Conservation (phyloP, 805 yeast species). For the Starmerella ratchasimensis region DNA sequence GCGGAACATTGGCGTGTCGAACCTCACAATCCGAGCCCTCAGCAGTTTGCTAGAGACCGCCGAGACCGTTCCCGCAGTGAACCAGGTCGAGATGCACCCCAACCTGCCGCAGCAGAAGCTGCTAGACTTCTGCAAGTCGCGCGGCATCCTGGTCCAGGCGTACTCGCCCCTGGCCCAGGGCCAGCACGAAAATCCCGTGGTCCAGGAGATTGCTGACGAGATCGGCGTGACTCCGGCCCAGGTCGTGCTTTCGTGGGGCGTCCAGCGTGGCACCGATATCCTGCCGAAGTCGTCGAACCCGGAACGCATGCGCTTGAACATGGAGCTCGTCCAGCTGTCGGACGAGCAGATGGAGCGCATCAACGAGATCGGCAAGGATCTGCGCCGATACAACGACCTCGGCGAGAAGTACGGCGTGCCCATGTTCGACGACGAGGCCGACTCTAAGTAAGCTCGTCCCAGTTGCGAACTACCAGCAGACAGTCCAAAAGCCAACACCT, state of each 20-base stretch:
- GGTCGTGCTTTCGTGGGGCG: constrained; percentile 17
- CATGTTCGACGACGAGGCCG: constrained; percentile 16
- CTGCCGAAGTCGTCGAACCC: constrained; percentile 57
- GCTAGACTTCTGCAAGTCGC: constrained; percentile 33
- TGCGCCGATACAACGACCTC: constrained; percentile 13
- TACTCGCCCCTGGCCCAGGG: constrained; percentile 27
- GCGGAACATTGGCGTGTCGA: constrained; percentile 60
- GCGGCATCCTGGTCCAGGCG: constrained; percentile 12
- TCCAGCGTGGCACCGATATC: constrained; percentile 38
- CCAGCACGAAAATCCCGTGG: constrained; percentile 32
- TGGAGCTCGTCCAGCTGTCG: constrained; percentile 29
- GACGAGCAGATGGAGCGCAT: constrained; percentile 29
- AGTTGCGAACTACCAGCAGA: too few relatives aligned
- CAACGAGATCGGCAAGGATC: constrained; percentile 5
- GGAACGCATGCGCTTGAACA: constrained; percentile 37
- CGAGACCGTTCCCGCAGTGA: constrained; percentile 46
- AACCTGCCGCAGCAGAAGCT: constrained; percentile 51
- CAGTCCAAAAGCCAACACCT: too few relatives aligned
- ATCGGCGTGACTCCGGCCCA: constrained; percentile 34
- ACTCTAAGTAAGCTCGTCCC: constrained; percentile 7
- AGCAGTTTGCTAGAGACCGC: constrained; percentile 34
- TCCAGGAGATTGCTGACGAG: constrained; percentile 44
- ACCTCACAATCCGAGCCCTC: constrained; percentile 41
- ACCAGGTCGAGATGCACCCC: constrained; percentile 67
- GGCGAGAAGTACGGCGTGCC: constrained; percentile 12